These are phyloP conservation scores for Vararia minispora DNA, from an alignment of 768 basidiomycete genomes.

Conservation along the genomic window DNA sequence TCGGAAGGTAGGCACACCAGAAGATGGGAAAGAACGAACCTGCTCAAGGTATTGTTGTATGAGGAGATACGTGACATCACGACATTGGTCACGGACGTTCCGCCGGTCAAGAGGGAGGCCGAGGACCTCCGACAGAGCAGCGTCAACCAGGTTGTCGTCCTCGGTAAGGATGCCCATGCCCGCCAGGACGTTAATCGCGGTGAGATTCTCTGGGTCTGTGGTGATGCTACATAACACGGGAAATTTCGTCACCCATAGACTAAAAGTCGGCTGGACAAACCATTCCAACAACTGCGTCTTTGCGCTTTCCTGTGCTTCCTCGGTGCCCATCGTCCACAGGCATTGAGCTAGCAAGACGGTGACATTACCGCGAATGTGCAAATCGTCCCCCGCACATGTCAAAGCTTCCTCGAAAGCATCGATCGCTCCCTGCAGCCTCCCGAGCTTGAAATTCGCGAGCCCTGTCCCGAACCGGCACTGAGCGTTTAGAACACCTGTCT, in stretches of 20 bases:
- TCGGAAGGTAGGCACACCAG: neutral
- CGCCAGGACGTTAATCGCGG: slow-evolving; percentile 73
- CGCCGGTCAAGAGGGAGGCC: slow-evolving; percentile 56
- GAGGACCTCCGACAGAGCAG: slow-evolving; percentile 74
- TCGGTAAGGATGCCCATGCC: slow-evolving; percentile 81
- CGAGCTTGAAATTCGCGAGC: slow-evolving; percentile 56
- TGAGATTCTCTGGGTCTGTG: slow-evolving; percentile 64
- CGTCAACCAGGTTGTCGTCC: slow-evolving; percentile 75
- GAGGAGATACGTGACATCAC: slow-evolving; percentile 63
- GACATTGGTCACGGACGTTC: slow-evolving; percentile 52
- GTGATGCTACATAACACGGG: slow-evolving; percentile 54
- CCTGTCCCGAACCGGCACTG: slow-evolving; percentile 66
- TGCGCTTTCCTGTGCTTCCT: slow-evolving; percentile 67
- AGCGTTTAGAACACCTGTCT: slow-evolving; percentile 34
- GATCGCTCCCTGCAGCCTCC: slow-evolving; percentile 52
- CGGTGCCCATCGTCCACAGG: slow-evolving; percentile 72
- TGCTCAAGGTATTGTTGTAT: slow-evolving; percentile 63
- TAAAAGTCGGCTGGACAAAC: no score
- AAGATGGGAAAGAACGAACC: slow-evolving; percentile 29
- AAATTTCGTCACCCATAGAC: no score
- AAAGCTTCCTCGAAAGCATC: slow-evolving; percentile 57
- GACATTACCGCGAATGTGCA: slow-evolving; percentile 49
- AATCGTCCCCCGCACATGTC: slow-evolving; percentile 37
- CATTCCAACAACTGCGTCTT: slow-evolving; percentile 74
- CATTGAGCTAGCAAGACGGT: slow-evolving; percentile 74